Percentiles rank a stretch among this genome's conserved stretches.
These are phyloP conservation scores for Neurospora sp. DNA, from an alignment of 495 filamentous ascomycete species.

Conservation along the genomic window DNA sequence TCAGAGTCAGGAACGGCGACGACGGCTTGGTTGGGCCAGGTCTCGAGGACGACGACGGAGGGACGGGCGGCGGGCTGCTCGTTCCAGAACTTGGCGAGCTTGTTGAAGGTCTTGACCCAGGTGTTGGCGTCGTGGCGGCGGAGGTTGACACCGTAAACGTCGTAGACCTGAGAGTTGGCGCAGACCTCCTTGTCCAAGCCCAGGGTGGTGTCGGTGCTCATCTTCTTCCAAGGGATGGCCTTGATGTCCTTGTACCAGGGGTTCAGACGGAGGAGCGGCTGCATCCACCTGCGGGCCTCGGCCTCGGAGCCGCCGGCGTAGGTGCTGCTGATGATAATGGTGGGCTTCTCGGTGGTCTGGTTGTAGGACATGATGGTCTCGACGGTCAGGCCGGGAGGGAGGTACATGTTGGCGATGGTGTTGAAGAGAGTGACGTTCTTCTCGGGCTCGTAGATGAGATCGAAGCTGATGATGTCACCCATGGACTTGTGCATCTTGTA, in stretches of 20 bases:
- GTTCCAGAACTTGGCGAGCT: neutral
- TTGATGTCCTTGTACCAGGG: neutral
- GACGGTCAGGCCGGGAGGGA: neutral
- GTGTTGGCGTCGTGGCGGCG: neutral
- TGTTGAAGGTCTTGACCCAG: neutral
- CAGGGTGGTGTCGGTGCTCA: neutral
- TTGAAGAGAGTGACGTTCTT: neutral
- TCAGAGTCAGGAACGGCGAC: neutral
- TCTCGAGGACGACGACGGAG: neutral
- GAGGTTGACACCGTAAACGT: neutral
- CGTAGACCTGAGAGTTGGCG: neutral
- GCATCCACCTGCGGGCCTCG: neutral
- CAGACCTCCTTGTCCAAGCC: neutral
- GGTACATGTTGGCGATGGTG: neutral
- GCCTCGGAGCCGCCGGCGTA: neutral
- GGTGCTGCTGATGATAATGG: neutral
- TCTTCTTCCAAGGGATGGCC: neutral
- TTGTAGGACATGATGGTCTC: neutral
- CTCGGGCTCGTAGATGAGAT: neutral
- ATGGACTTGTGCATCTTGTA: conserved; percentile 2
- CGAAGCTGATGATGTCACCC: neutral
- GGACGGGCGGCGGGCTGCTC: neutral
- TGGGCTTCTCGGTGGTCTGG: neutral
- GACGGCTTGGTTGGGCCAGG: neutral
- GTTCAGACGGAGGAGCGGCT: neutral